Evolutionary conservation across 75 land plant genomes (phyloP), one percentile per base, ranked within the genome.

Genomic region (Isoetes taiwanensis): DNA sequence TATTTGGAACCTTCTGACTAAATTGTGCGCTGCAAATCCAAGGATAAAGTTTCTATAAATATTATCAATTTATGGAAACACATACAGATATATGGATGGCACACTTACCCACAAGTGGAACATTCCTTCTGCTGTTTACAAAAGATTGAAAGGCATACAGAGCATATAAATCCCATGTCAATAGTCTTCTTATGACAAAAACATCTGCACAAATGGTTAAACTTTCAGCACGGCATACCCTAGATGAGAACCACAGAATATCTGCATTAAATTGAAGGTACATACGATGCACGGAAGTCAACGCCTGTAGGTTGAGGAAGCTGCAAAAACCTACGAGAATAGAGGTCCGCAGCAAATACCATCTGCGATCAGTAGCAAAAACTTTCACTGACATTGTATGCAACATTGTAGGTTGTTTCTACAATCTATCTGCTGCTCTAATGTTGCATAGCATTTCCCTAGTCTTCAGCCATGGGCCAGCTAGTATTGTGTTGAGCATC

Each of bases 141-240:
- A 66, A 88, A 93, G 68, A 93, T 93, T 0, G 98, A 93, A 33
- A 93, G 68, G 43, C 98, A 93, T 34, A 93, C 98, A 9, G 98
- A 93, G 60, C 96, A 93, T 1, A 93, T 71, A 59, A 72, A 93
- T 41, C 98, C 98, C 90, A 87, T 81, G 54, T 88, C 90, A 54
- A 93, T 93, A 21, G 90, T 84, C 62, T 68, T 87, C 57, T 93
- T 93, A 59, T 93, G 98, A 66, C 98, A 93, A 64, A 93, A 93
- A 57, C 98, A 93, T 59, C 97, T 91, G 84, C 74, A 74, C 19
- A 4, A 60, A 52, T 14, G 0, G 5, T 20, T 14, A 23, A 58
- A 21, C 11, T 38, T 0, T 11, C 17, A 38, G 48, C 2, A 14
- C 17, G 16, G 3, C 31, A 3, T 8, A 2, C 3, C 31, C 2